phyloP scores from a whole-genome alignment of 2,329 filamentous ascomycete species.

The Diaporthe australafricana region DNA sequence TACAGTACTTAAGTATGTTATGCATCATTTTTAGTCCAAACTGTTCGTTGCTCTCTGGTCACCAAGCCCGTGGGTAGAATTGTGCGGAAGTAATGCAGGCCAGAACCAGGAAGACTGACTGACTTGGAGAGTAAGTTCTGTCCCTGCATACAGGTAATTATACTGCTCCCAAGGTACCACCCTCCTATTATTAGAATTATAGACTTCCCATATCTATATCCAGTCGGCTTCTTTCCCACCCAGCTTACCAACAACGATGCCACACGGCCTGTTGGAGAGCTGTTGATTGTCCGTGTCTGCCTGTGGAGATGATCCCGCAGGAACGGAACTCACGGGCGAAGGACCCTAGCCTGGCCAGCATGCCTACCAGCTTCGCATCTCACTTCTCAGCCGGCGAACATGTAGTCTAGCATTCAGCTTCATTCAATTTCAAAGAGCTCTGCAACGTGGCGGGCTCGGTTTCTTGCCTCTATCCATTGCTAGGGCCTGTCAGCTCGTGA shows the following conservation, averaged over 20 bases:
- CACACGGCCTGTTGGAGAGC: background rate
- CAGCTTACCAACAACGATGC: background rate
- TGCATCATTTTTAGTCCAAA: too few relatives aligned
- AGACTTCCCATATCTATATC: background rate
- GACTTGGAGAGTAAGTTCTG: too few relatives aligned
- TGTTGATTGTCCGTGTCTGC: too few relatives aligned
- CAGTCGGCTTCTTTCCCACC: background rate
- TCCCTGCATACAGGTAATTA: too few relatives aligned
- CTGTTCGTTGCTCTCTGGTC: too few relatives aligned
- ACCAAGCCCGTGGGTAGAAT: too few relatives aligned
- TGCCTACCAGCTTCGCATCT: too few relatives aligned
- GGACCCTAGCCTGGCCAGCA: background rate
- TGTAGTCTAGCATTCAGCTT: background rate
- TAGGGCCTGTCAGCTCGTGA: too few relatives aligned
- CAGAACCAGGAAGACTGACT: too few relatives aligned
- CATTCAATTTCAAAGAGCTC: background rate
- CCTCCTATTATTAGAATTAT: background rate
- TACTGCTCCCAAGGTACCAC: too few relatives aligned
- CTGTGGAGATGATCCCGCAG: constrained; percentile 6
- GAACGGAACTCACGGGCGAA: background rate
- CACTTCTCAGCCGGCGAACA: background rate
- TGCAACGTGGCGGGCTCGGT: background rate
- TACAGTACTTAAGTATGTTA: too few relatives aligned
- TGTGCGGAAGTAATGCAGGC: too few relatives aligned
- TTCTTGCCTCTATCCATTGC: background rate